A percentile compares a stretch with the other conserved stretches of the same genome.
These are phyloP conservation scores for Chlamydomonas urium DNA, from an alignment of 139 green algal species.

Conservation along the genomic window DNA sequence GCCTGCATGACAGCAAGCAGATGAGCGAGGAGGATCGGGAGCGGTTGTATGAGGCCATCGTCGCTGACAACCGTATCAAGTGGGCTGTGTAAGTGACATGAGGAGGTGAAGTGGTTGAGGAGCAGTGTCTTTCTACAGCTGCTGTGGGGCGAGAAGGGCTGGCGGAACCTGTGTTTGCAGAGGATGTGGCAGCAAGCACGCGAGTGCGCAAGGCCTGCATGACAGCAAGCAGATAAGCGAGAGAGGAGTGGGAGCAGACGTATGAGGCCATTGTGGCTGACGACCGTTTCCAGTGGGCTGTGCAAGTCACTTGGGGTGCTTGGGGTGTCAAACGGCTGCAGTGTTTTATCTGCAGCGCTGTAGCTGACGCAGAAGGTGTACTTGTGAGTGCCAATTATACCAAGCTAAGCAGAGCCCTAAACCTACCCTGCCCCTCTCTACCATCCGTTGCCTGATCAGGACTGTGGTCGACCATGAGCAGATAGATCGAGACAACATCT, in stretches of 20 bases:
- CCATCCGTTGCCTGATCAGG: background rate
- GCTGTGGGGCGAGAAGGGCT: slow-evolving; percentile 85
- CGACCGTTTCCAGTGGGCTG: background rate
- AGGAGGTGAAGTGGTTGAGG: background rate
- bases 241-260: slow-evolving; percentile 56
- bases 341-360: too few species aligned
- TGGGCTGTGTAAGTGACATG: background rate
- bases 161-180: slow-evolving; percentile 86
- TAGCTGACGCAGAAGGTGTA: too few species aligned
- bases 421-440: too few species aligned
- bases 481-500: slow-evolving; percentile 6
- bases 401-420: too few species aligned
- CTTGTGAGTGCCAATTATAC: too few species aligned
- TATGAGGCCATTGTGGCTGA: slow-evolving; percentile 35
- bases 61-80: background rate
- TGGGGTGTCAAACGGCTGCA: background rate
- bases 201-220: slow-evolving; percentile 28
- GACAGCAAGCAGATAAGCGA: slow-evolving; percentile 84
- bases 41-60: slow-evolving; percentile 46
- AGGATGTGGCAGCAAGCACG: slow-evolving; percentile 50
- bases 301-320: background rate
- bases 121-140: too few species aligned
- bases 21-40: slow-evolving; percentile 67
- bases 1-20: slow-evolving; percentile 75
- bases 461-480: background rate